Evolutionary conservation across 108 stramenopile species (phyloP).

Genomic region (Pseudonitzschia multistriata): DNA sequence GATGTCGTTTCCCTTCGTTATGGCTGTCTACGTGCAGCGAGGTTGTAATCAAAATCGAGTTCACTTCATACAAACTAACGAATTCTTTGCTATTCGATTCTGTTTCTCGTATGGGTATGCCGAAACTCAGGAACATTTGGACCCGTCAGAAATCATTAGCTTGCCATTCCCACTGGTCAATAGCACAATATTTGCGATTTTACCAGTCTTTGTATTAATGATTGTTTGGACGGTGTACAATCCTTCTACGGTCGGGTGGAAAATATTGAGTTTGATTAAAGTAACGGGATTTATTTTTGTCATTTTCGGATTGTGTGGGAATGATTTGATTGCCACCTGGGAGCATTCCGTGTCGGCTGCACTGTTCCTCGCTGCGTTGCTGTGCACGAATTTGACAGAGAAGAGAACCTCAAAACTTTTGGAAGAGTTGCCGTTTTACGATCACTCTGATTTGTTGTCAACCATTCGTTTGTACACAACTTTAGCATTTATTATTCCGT

Average conservation of each 20-base stretch:
- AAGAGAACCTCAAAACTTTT: conserved; percentile 10
- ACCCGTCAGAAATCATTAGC: conserved; percentile 31
- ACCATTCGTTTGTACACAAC: conserved; percentile 27
- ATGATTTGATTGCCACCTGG: conserved; percentile 19
- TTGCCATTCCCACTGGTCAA: conserved; percentile 18
- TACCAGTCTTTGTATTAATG: conserved; percentile 24
- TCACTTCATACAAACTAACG: no score
- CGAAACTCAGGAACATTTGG: conserved; percentile 24
- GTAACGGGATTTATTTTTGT: conserved; percentile 22
- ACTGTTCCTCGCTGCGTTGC: conserved; percentile 23
- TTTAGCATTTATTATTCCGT: conserved; percentile 31
- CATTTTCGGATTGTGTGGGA: conserved; percentile 28
- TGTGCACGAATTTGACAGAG: conserved; percentile 22
- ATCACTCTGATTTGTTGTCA: conserved; percentile 21
- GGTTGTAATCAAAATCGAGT: background rate
- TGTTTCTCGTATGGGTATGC: background rate
- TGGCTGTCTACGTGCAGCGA: background rate
- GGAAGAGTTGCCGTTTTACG: conserved; percentile 31
- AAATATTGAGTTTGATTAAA: conserved; percentile 18
- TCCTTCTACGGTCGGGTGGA: conserved; percentile 13
- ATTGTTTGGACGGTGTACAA: conserved; percentile 1
- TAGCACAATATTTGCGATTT: conserved; percentile 9
- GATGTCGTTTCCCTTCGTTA: background rate
- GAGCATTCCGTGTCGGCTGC: conserved; percentile 23
- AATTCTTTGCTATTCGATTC: background rate